Conservation (phyloP, 495 filamentous ascomycete species). For the Immersiella caudata region DNA sequence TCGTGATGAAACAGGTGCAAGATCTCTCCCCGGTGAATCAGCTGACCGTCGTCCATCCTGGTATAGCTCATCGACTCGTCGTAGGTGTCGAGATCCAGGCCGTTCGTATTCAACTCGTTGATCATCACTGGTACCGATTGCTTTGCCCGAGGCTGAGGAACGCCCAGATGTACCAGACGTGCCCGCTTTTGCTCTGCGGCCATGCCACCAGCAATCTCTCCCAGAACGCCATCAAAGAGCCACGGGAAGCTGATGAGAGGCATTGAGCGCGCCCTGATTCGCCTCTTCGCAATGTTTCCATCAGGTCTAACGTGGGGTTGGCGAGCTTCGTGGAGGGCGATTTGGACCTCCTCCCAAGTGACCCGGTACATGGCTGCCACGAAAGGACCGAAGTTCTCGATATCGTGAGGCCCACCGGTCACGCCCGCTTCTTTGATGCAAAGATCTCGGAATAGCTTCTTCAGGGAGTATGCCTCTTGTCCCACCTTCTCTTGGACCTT, state of each 20-base stretch:
- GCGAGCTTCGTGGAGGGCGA: constrained; percentile 52
- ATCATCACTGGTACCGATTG: neutral
- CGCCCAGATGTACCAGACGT: neutral
- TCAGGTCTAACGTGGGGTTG: constrained; percentile 43
- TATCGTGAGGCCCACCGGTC: constrained; percentile 58
- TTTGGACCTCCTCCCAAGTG: constrained; percentile 68
- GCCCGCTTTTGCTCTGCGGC: constrained; percentile 12
- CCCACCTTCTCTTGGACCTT: constrained; percentile 85
- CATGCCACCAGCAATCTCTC: constrained; percentile 60
- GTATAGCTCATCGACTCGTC: constrained; percentile 23
- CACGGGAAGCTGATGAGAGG: constrained; percentile 94
- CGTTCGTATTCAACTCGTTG: neutral
- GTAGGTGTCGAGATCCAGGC: neutral
- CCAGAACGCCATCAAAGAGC: constrained; percentile 76
- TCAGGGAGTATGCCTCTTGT: constrained; percentile 61
- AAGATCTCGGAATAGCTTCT: constrained; percentile 63
- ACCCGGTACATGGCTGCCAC: constrained; percentile 85
- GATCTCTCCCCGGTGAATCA: constrained; percentile 40
- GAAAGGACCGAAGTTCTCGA: constrained; percentile 65
- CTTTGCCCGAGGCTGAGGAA: neutral
- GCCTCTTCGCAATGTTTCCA: constrained; percentile 36
- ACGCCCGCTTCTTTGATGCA: constrained; percentile 58
- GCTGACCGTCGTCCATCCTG: constrained; percentile 29
- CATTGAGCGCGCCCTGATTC: constrained; percentile 53
- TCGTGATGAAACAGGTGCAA: constrained; percentile 36